A percentile compares a stretch with the other conserved stretches of the same genome.
These are phyloP conservation scores for Aspergillus nomiae DNA, from an alignment of 2,329 filamentous ascomycete genomes.

Conservation along the genomic window DNA sequence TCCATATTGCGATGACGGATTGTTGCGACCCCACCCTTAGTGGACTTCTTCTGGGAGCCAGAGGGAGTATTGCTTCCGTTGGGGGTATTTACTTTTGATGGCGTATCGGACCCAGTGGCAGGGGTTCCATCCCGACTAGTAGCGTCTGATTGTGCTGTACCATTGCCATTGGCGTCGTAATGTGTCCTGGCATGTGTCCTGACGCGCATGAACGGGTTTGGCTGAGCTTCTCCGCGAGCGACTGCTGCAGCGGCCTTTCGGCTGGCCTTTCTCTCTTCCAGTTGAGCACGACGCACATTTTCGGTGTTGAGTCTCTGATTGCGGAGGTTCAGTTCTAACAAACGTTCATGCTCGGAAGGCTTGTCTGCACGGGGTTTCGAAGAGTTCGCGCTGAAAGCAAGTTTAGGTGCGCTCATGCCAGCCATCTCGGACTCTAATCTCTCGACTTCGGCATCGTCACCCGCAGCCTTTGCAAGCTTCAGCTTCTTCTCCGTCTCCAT, in stretches of 20 bases:
- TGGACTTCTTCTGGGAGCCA: constrained; percentile 35
- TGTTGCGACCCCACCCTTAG: constrained; percentile 59
- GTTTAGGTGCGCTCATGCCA: constrained; percentile 57
- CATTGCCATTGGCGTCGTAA: constrained; percentile 60
- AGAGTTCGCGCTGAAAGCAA: constrained; percentile 71
- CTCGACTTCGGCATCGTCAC: constrained; percentile 61
- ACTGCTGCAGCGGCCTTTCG: constrained; percentile 63
- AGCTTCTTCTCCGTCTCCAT: constrained; percentile 66
- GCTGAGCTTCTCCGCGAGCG: constrained; percentile 63
- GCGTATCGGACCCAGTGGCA: constrained; percentile 54
- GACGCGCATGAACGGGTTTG: constrained; percentile 59
- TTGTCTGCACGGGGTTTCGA: constrained; percentile 58
- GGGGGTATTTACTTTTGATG: constrained; percentile 56
- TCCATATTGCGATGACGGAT: constrained; percentile 79
- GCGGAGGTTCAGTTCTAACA: constrained; percentile 79
- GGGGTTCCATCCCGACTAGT: constrained; percentile 51
- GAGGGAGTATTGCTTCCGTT: constrained; percentile 44
- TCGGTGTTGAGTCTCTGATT: constrained; percentile 86
- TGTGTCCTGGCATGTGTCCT: constrained; percentile 69
- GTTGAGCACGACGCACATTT: constrained; percentile 84
- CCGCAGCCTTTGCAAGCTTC: constrained; percentile 65
- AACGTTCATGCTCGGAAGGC: constrained; percentile 73
- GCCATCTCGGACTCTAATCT: constrained; percentile 53
- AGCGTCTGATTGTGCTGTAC: constrained; percentile 32
- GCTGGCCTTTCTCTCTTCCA: constrained; percentile 71